Evolutionary conservation across 202 grass and related monocot species (phyloP), one percentile per base, ranked within the genome.

Genomic region (Brachypodium distachyon): DNA sequence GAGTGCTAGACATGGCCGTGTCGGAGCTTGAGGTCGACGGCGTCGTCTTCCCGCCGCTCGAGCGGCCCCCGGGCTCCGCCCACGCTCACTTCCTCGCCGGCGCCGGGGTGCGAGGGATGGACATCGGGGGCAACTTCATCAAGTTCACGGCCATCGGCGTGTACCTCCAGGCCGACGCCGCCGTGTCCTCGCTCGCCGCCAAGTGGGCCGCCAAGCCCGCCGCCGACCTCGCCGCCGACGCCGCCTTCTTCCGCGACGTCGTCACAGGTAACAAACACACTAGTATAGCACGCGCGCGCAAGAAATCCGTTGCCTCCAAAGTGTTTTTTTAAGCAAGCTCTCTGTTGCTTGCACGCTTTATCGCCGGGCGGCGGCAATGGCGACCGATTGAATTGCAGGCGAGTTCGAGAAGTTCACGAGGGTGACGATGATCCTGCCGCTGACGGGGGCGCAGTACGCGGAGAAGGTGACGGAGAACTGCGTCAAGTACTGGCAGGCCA

Each of bases 381-480:
- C 44, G 16, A 17, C 16, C 44, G 44, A 9, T 26, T n/a, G n/a
- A n/a, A n/a, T n/a, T n/a, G 40, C 84, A 93, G 94, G 91, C 7
- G 76, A 88, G 22, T 98, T 98, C 73, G 91, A 92, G 80, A 95
- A 98, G 87, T 87, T 92, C 59, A 70, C 86, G 9, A 56, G 77
- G 43, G 87, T 98, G 64, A 88, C 89, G 0, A 83, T 90, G 95
- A 76, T 92, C 62, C 77, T 87, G 51, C 95, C 87, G 72, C 83
- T 98, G 3, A 95, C 87, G 8, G 95, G 95, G 40, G 81, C 86
- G 70, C 82, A 90, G 82, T 98, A 90, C 91, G 61, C 95, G 9
- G 89, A 76, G 7, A 98, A 98, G 83, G 95, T 98, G 29, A 56
- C 87, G 0, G 91, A 98, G 82, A 98, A 98, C 82, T 98, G 95